Percentiles rank a stretch among this genome's conserved stretches.
Conservation (phyloP, 2,329 filamentous ascomycete genomes). For the Pyrenochaeta sp. region DNA sequence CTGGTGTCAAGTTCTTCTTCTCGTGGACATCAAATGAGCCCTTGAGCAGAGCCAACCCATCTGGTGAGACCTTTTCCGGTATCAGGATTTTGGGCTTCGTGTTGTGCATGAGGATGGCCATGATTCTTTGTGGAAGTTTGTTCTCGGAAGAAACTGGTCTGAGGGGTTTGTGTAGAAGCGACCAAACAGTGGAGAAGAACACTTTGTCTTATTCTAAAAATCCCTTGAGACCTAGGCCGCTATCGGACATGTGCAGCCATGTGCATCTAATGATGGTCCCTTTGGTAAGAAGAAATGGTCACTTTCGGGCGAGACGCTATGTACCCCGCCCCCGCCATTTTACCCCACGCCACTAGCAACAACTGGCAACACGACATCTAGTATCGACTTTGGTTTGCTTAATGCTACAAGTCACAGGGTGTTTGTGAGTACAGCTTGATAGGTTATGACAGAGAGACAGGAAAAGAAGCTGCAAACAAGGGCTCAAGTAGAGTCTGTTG, state of each 20-base stretch:
- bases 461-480: not conserved
- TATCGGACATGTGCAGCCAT: constrained; percentile 30
- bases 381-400: no score
- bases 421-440: no score
- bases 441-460: no score
- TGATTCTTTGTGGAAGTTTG: constrained; percentile 16
- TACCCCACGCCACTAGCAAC: constrained; percentile 36
- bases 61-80: constrained; percentile 80
- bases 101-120: constrained; percentile 39
- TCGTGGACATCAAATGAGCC: constrained; percentile 74
- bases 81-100: constrained; percentile 68
- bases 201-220: constrained; percentile 15
- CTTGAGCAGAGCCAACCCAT: constrained; percentile 74
- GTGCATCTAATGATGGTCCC: constrained; percentile 35
- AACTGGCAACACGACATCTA: constrained; percentile 6
- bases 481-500: no score
- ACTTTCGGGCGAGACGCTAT: no score
- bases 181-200: not conserved
- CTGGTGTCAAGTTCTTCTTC: constrained; percentile 66
- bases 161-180: not conserved
- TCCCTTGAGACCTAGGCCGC: constrained; percentile 24
- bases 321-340: constrained; percentile 44
- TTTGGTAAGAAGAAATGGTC: constrained; percentile 27
- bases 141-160: not conserved
- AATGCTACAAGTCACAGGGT: no score